phyloP scores from a whole-genome alignment of 805 yeast species.

The Wickerhamiella vanderwaltii region DNA sequence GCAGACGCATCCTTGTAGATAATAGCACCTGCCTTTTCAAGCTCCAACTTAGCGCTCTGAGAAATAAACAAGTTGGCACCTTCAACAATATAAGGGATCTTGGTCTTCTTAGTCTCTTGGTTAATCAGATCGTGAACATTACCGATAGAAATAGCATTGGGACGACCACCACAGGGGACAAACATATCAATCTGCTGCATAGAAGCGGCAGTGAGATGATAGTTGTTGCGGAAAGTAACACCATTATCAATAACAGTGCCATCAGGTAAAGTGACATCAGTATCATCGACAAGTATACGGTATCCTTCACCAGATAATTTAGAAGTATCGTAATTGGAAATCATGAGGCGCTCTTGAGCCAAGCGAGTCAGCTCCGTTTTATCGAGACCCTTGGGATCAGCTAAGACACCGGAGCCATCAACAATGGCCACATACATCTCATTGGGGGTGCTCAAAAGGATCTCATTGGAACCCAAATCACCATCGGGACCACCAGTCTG shows the following conservation, averaged over 20 bases:
- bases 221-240: constrained; percentile 76
- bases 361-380: constrained; percentile 64
- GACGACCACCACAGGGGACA: constrained; percentile 99
- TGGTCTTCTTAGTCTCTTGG: constrained; percentile 55
- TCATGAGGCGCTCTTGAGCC: constrained; percentile 67
- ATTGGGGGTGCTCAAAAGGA: constrained; percentile 52
- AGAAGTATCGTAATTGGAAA: constrained; percentile 52
- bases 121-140: constrained; percentile 65
- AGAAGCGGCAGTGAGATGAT: constrained; percentile 64
- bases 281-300: constrained; percentile 74
- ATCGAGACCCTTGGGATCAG: constrained; percentile 82
- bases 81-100: constrained; percentile 83
- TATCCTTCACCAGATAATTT: constrained; percentile 67
- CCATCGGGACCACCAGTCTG: constrained; percentile 99
- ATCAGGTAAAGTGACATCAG: constrained; percentile 61
- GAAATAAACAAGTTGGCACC: constrained; percentile 96
- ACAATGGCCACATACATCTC: constrained; percentile 81
- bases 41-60: constrained; percentile 76
- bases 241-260: constrained; percentile 73
- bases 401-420: constrained; percentile 92
- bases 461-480: constrained; percentile 93
- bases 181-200: constrained; percentile 64
- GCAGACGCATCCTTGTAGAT: constrained; percentile 94
- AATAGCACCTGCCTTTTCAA: constrained; percentile 78
- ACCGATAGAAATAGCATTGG: constrained; percentile 82